Evolutionary conservation across 331 rosid species (phyloP).

Genomic region (Rhamnella rubrinervis): DNA sequence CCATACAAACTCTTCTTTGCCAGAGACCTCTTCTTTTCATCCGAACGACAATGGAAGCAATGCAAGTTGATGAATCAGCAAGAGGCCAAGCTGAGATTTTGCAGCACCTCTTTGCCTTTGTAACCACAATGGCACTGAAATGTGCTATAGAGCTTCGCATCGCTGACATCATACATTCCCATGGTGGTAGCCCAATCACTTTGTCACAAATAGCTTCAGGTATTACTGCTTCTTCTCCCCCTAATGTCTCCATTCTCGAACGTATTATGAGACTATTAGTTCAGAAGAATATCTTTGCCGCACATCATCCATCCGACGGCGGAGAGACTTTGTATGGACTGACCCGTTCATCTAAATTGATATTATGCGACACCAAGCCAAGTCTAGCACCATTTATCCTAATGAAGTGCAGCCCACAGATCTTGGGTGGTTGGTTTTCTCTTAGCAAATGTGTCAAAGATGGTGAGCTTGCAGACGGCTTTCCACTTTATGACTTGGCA

Average conservation of each 20-base stretch:
- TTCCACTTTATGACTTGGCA: no score
- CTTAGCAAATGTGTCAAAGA: no score
- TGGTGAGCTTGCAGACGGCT: no score
- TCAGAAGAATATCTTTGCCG: slow-evolving; percentile 5
- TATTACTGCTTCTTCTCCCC: neutral
- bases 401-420: no score
- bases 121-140: slow-evolving; percentile 4
- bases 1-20: no score
- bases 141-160: slow-evolving; percentile 17
- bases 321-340: neutral
- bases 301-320: slow-evolving; percentile 4
- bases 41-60: neutral
- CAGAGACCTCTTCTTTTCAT: no score
- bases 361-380: neutral
- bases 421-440: no score
- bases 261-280: slow-evolving; percentile 2
- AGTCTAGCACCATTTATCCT: neutral
- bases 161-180: slow-evolving; percentile 15
- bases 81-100: neutral
- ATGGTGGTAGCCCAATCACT: neutral
- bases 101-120: slow-evolving; percentile 15
- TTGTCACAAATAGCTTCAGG: neutral
- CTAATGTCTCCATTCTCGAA: neutral
- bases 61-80: neutral
- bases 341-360: neutral